These are phyloP conservation scores for Schwanniomyces etchellsii DNA, from an alignment of 1,139 yeast species.

Conservation along the genomic window DNA sequence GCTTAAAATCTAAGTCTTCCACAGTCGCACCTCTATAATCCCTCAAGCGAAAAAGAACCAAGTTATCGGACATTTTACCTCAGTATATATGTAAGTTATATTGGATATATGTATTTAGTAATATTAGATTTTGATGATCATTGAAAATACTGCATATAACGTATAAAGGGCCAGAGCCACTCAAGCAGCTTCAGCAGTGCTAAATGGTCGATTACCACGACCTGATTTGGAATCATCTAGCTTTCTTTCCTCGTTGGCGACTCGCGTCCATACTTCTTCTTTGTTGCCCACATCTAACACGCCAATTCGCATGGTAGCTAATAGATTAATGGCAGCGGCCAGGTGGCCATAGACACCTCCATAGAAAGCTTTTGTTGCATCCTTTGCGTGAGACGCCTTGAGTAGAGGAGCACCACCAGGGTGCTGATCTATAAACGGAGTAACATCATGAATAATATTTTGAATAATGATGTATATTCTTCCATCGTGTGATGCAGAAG, in stretches of 20 bases:
- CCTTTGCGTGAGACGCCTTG: slow-evolving; percentile 61
- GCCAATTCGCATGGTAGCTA: slow-evolving; percentile 75
- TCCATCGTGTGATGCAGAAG: slow-evolving; percentile 31
- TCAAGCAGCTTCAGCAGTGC: slow-evolving; percentile 44
- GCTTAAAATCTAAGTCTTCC: slow-evolving; percentile 58
- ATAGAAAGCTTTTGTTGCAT: slow-evolving; percentile 66
- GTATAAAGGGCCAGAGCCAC: no score
- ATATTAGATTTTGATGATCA: background rate
- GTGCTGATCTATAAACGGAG: slow-evolving; percentile 67
- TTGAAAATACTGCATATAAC: background rate
- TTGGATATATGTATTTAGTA: background rate
- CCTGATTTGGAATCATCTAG: slow-evolving; percentile 18
- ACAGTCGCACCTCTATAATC: slow-evolving; percentile 52
- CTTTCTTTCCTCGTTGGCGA: slow-evolving; percentile 37
- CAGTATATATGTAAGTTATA: no score
- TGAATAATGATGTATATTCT: slow-evolving; percentile 40
- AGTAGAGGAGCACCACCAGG: slow-evolving; percentile 66
- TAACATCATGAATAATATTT: slow-evolving; percentile 65
- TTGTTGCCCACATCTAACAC: slow-evolving; percentile 75
- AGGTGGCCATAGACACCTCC: slow-evolving; percentile 75
- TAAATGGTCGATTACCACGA: slow-evolving; percentile 20
- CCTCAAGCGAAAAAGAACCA: slow-evolving; percentile 22
- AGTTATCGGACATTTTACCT: slow-evolving; percentile 6
- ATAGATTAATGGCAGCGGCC: slow-evolving; percentile 64
- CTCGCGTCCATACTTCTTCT: slow-evolving; percentile 65